Evolutionary conservation across 768 basidiomycete genomes (phyloP).

Genomic region (Lactarius akahatsu): DNA sequence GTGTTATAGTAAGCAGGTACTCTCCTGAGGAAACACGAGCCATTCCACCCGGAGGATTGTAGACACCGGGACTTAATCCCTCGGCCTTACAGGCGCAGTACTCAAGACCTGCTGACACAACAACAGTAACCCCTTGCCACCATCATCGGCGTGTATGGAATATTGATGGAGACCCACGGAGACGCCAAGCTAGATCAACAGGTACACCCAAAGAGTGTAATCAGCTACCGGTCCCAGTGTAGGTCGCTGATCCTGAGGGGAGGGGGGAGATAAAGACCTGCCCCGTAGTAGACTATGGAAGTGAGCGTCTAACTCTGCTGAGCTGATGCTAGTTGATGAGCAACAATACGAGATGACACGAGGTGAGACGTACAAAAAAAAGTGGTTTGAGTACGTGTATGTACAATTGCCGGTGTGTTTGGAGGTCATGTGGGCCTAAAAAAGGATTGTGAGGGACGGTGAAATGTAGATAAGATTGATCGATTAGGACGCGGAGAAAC

Average conservation of each 20-base stretch:
- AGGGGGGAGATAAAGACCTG: not conserved
- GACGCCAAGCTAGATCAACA: not conserved
- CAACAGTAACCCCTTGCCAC: not conserved
- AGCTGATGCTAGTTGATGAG: not conserved
- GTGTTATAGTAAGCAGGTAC: not conserved
- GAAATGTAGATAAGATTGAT: slow-evolving; percentile 1
- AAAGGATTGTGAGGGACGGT: not conserved
- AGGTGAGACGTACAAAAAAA: slow-evolving; percentile 7
- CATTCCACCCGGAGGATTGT: not conserved
- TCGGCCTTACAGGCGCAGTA: not conserved
- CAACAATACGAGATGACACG: not conserved
- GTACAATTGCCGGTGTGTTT: not conserved
- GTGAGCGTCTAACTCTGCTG: slow-evolving; percentile 1
- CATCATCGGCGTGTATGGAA: not conserved
- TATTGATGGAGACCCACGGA: not conserved
- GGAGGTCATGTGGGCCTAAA: not conserved
- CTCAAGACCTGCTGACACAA: not conserved
- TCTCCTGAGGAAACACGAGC: no score
- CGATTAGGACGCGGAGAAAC: slow-evolving; percentile 13
- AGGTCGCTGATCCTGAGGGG: not conserved
- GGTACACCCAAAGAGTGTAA: not conserved
- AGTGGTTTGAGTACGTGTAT: not conserved
- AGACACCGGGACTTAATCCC: not conserved
- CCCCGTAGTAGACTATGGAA: not conserved
- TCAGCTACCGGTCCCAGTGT: not conserved